Conservation (phyloP, 352 stramenopile species). For the Phytophthora pluvialis region DNA sequence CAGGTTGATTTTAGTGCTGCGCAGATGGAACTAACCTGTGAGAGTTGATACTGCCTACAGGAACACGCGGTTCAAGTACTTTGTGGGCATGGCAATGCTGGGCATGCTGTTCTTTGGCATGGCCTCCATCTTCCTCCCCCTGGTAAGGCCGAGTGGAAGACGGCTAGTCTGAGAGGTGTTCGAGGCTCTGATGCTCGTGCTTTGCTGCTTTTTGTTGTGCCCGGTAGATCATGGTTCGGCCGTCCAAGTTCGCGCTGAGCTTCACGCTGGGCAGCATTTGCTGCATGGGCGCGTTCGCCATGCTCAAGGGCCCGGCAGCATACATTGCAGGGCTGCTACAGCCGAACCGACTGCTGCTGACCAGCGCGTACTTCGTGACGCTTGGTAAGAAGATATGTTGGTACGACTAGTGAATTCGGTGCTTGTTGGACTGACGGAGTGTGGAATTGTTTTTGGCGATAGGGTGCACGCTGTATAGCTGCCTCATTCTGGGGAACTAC, state of each 20-base stretch:
- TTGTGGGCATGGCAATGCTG: slow-evolving; percentile 76
- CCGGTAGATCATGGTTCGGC: slow-evolving; percentile 73
- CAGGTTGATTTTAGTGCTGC: background rate
- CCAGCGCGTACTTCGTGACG: slow-evolving; percentile 70
- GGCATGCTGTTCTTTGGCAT: slow-evolving; percentile 85
- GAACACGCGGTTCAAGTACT: slow-evolving; percentile 84
- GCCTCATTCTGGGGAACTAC: slow-evolving; percentile 84
- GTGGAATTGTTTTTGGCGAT: background rate
- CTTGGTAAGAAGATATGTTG: slow-evolving; percentile 50
- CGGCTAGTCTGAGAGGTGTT: background rate
- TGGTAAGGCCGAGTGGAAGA: slow-evolving; percentile 36
- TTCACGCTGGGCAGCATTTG: slow-evolving; percentile 85
- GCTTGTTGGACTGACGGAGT: background rate
- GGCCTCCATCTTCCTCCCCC: slow-evolving; percentile 77
- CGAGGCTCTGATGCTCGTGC: background rate
- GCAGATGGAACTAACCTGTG: background rate
- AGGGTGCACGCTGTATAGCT: slow-evolving; percentile 80
- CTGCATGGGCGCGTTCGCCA: slow-evolving; percentile 76
- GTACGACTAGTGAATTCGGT: background rate
- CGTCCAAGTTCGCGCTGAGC: slow-evolving; percentile 85
- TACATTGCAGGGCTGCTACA: slow-evolving; percentile 70
- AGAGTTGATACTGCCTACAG: slow-evolving; percentile 21
- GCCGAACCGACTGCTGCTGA: slow-evolving; percentile 68
- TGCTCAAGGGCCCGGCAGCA: slow-evolving; percentile 70
- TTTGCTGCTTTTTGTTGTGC: background rate